Conservation (phyloP, 257 asterid species). For the Jacaranda copaia region DNA sequence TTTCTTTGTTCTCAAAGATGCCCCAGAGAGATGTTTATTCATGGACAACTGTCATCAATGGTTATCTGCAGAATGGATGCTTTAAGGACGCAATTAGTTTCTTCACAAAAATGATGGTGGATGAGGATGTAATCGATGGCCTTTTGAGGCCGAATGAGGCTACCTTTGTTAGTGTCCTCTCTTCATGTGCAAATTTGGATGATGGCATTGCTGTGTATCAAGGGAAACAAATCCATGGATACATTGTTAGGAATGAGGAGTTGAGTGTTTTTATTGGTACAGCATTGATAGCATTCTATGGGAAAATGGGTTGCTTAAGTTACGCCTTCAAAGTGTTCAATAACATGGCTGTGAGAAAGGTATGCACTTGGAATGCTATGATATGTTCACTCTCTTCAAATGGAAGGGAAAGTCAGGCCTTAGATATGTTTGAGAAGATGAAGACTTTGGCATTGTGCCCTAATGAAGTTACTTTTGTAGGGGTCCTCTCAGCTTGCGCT, state of each 20-base stretch:
- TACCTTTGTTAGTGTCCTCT: constrained; percentile 75
- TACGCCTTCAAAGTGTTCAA: constrained; percentile 59
- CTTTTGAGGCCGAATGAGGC: constrained; percentile 78
- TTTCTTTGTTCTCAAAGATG: constrained; percentile 60
- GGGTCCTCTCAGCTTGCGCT: constrained; percentile 79
- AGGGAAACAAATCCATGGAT: constrained; percentile 89
- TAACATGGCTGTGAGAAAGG: constrained; percentile 56
- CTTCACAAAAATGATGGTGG: constrained; percentile 68
- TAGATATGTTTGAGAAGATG: constrained; percentile 70
- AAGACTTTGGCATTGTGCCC: constrained; percentile 47
- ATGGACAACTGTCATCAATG: constrained; percentile 86
- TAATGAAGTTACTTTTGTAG: constrained; percentile 74
- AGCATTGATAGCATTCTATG: constrained; percentile 72
- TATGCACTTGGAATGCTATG: constrained; percentile 92
- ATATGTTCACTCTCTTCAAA: constrained; percentile 76
- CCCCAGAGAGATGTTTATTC: constrained; percentile 68
- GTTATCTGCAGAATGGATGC: constrained; percentile 57
- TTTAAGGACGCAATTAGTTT: constrained; percentile 58
- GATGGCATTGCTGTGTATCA: constrained; percentile 50
- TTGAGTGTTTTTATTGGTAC: constrained; percentile 72
- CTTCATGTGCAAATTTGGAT: constrained; percentile 67
- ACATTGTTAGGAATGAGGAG: constrained; percentile 61
- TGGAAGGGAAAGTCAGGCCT: constrained; percentile 71
- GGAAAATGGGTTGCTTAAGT: constrained; percentile 68
- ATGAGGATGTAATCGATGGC: constrained; percentile 51